Evolutionary conservation across 169 alveolate species (phyloP).

Genomic region (Cyclospora cayetanensis): DNA sequence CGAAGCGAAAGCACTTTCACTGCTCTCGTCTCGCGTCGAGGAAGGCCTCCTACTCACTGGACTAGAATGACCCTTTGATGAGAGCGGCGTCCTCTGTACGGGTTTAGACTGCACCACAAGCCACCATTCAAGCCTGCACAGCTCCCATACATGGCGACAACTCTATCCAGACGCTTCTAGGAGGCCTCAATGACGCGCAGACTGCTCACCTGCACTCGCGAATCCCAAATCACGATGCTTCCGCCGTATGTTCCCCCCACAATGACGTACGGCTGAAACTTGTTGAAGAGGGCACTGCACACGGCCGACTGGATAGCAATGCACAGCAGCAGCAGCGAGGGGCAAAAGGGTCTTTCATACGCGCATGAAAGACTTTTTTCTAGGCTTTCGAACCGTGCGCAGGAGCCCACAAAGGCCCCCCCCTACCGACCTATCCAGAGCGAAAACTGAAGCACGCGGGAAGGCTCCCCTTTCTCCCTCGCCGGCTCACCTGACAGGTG

Average conservation of each 20-base stretch:
- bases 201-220: constrained; percentile 84
- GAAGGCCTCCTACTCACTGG: no score
- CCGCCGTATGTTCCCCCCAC: constrained; percentile 94
- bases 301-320: constrained; percentile 79
- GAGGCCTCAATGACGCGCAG: not conserved
- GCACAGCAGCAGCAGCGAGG: not conserved
- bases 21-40: no score
- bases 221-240: constrained; percentile 90
- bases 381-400: no score
- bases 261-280: constrained; percentile 87
- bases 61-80: constrained; percentile 87
- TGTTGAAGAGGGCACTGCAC: constrained; percentile 88
- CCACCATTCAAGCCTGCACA: not conserved
- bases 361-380: no score
- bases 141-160: not conserved
- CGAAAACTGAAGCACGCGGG: no score
- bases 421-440: no score
- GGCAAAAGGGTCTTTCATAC: no score
- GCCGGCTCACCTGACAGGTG: constrained; percentile 80
- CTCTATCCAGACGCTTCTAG: not conserved
- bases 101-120: constrained; percentile 78
- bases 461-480: no score
- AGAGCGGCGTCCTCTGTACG: constrained; percentile 83
- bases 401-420: no score
- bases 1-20: no score